Percentiles rank a stretch among this genome's conserved stretches.
These are phyloP conservation scores for Baffinella frigidus DNA, from an alignment of 208 protist genomes.

Conservation along the genomic window DNA sequence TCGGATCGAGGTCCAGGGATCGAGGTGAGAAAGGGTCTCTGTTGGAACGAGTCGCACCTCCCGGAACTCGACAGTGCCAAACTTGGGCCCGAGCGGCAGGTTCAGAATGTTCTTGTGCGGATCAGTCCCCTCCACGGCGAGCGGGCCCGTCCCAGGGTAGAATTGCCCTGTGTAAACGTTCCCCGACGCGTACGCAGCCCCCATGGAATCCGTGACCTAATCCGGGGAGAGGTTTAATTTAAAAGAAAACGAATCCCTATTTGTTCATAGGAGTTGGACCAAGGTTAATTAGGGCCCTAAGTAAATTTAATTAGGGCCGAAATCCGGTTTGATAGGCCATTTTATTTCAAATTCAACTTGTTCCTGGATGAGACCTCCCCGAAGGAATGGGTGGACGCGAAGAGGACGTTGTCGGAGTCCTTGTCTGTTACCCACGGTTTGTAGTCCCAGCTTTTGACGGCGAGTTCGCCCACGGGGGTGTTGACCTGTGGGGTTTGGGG, in stretches of 20 bases:
- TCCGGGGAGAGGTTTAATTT: no score
- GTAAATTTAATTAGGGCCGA: no score
- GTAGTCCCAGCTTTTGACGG: background rate
- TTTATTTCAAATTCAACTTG: no score
- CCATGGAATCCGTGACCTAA: background rate
- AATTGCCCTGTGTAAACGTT: background rate
- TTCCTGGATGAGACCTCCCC: slow-evolving; percentile 18
- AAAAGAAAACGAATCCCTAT: no score
- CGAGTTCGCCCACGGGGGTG: no score
- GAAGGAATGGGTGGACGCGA: slow-evolving; percentile 14
- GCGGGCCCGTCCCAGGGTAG: background rate
- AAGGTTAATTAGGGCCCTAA: no score
- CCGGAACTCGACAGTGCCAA: background rate
- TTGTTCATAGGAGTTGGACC: no score
- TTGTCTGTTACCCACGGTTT: slow-evolving; percentile 12
- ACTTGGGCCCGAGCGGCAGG: slow-evolving; percentile 4
- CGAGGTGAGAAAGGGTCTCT: no score
- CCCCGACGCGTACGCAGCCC: background rate
- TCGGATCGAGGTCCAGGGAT: no score
- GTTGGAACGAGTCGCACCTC: no score
- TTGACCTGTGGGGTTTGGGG: no score
- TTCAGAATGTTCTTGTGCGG: background rate
- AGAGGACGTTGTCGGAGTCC: slow-evolving; percentile 29
- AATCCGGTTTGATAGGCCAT: no score
- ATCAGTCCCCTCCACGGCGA: background rate